Percentiles rank a stretch among this genome's conserved stretches.
Conservation (phyloP, 2,329 filamentous ascomycete genomes). For the Curvularia hawaiiensis region DNA sequence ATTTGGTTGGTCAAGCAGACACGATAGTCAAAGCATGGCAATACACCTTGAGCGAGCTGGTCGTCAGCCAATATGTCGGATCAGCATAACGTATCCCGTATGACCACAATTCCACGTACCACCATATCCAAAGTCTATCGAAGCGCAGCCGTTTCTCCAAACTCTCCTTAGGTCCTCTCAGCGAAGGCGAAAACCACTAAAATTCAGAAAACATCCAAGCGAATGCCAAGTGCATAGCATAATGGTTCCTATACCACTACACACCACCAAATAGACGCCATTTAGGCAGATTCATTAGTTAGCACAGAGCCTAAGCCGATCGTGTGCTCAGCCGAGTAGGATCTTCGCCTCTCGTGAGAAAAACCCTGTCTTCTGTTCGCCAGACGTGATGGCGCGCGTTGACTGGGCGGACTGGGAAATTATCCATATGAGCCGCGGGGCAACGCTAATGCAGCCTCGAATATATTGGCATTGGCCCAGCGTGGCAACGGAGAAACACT, state of each 20-base stretch:
- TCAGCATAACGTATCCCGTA: not conserved
- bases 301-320: not conserved
- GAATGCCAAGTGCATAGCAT: not conserved
- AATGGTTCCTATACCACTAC: too few species aligned
- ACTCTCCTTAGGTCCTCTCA: not conserved
- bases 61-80: not conserved
- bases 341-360: not conserved
- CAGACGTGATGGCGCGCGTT: not conserved
- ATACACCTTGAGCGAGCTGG: not conserved
- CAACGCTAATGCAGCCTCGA: slow-evolving; percentile 4
- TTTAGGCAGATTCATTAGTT: not conserved
- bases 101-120: not conserved
- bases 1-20: not conserved
- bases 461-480: slow-evolving; percentile 2
- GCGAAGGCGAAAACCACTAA: not conserved
- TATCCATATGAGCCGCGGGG: slow-evolving; percentile 44
- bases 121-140: not conserved
- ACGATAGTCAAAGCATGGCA: not conserved
- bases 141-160: not conserved
- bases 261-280: not conserved
- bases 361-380: not conserved
- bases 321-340: not conserved
- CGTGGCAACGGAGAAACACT: not conserved
- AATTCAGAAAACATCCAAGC: not conserved
- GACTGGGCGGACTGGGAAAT: slow-evolving; percentile 9